phyloP scores from a whole-genome alignment of 2,329 filamentous ascomycete genomes.

The Ascochyta clinopodiicola region DNA sequence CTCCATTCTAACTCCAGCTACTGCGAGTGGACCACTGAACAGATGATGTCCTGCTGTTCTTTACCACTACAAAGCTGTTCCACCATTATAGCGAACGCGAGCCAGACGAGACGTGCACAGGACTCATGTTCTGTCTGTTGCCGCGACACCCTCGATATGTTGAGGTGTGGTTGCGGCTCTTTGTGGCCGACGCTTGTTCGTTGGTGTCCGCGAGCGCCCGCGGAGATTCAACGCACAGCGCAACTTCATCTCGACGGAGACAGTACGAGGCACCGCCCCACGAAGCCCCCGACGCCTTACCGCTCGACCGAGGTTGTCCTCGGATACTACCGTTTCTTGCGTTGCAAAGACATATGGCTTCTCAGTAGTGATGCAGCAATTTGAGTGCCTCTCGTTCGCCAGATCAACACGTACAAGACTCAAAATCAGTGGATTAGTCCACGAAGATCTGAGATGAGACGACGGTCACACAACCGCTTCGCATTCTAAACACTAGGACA shows the following conservation, averaged over 20 bases:
- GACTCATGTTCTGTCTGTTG: background rate
- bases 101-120: no score
- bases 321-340: background rate
- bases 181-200: background rate
- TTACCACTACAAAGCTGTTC: background rate
- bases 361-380: conserved; percentile 3
- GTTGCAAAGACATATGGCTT: background rate
- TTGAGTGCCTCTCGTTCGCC: background rate
- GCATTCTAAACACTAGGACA: conserved; percentile 12
- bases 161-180: background rate
- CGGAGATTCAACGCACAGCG: conserved; percentile 22
- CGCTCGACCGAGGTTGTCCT: conserved; percentile 6
- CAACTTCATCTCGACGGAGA: conserved; percentile 4
- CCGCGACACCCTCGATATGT: background rate
- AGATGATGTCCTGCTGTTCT: background rate
- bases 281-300: conserved; percentile 16
- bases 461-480: conserved; percentile 5
- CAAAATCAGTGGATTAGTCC: background rate
- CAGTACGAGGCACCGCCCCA: background rate
- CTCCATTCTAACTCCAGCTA: no score
- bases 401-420: background rate
- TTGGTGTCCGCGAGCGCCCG: conserved; percentile 10
- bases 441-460: background rate
- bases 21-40: no score
- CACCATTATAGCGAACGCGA: no score